Percentiles rank a stretch among this genome's conserved stretches.
These are phyloP conservation scores for Alternaria rosae DNA, from an alignment of 2,329 filamentous ascomycete species.

Conservation along the genomic window DNA sequence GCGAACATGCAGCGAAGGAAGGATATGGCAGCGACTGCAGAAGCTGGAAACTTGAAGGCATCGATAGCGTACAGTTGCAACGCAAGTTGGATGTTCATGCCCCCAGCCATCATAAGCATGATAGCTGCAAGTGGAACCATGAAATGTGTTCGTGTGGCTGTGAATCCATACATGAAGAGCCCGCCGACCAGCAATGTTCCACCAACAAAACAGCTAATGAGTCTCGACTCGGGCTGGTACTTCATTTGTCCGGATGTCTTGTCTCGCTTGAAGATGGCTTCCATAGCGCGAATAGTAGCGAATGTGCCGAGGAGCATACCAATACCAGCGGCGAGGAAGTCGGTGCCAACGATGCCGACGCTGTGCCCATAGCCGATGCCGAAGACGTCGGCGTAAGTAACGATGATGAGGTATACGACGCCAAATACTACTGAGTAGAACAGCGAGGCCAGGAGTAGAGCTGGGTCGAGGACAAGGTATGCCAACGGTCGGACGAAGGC, in stretches of 20 bases:
- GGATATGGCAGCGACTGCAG: conserved; percentile 19
- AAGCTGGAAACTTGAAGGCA: conserved; percentile 20
- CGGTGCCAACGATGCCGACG: conserved; percentile 20
- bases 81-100: conserved; percentile 17
- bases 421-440: conserved; percentile 21
- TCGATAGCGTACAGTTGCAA: conserved; percentile 19
- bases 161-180: conserved; percentile 23
- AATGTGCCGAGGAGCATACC: conserved; percentile 22
- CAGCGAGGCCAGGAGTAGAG: conserved; percentile 9
- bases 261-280: conserved; percentile 17
- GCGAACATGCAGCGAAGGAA: conserved; percentile 19
- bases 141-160: conserved; percentile 15
- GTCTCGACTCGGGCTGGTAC: conserved; percentile 17
- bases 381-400: conserved; percentile 18
- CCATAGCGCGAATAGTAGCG: conserved; percentile 21
- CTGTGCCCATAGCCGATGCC: conserved; percentile 17
- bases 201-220: conserved; percentile 16
- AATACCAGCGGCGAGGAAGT: conserved; percentile 18
- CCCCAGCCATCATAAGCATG: conserved; percentile 11
- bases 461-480: conserved; percentile 17
- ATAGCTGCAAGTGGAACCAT: conserved; percentile 18
- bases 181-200: conserved; percentile 10
- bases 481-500: conserved; percentile 10
- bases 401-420: conserved; percentile 21
- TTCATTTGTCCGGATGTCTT: conserved; percentile 5